These are phyloP conservation scores for Leersia perrieri DNA, from an alignment of 176 grass and related monocot species.

Conservation along the genomic window DNA sequence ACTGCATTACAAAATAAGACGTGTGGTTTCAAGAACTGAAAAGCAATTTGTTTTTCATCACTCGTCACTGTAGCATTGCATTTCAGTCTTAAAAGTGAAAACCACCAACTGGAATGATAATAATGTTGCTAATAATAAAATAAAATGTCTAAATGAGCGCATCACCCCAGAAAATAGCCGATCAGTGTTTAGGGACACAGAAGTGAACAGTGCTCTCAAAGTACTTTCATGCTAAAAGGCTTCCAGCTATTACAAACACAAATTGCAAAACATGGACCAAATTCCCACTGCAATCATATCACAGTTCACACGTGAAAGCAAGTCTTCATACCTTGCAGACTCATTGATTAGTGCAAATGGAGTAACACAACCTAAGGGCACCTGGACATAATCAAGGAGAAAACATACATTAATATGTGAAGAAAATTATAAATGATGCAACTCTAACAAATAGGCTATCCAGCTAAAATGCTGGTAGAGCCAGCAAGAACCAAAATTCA, in stretches of 20 bases:
- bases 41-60: conserved; percentile 15
- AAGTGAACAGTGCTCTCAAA: not conserved
- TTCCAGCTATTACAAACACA: conserved; percentile 5
- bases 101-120: not conserved
- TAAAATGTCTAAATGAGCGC: not conserved
- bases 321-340: conserved; percentile 61
- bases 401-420: conserved; percentile 20
- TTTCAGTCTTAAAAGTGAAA: not conserved
- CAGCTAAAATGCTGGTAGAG: conserved; percentile 1
- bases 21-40: conserved; percentile 6
- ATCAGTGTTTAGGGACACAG: not conserved
- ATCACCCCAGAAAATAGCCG: not conserved
- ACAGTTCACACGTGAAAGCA: conserved; percentile 27
- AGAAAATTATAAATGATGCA: not conserved
- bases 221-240: not conserved
- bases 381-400: conserved; percentile 51
- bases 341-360: conserved; percentile 92
- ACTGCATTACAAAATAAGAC: conserved; percentile 4
- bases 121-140: conserved; percentile 1
- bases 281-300: not conserved
- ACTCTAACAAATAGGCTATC: not conserved
- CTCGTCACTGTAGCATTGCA: not conserved
- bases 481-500: not conserved
- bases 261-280: not conserved
- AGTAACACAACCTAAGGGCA: conserved; percentile 88